Conservation (phyloP, 495 filamentous ascomycete genomes). For the Pseudevernia furfuracea region DNA sequence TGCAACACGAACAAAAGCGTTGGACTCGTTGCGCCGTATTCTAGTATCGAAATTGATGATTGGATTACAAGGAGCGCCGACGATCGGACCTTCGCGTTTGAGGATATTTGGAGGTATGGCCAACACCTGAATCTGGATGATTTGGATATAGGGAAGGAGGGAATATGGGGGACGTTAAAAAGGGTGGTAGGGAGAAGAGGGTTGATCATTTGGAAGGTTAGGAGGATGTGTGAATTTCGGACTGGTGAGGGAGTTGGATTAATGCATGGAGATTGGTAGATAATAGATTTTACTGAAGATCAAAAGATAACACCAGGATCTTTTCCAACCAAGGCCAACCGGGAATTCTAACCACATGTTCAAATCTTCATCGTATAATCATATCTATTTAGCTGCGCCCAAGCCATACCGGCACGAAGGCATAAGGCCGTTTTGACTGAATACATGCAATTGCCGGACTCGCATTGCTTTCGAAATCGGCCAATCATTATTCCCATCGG, state of each 20-base stretch:
- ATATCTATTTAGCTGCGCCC: neutral
- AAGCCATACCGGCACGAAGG: neutral
- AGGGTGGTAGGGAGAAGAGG: conserved; percentile 76
- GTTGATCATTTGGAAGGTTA: conserved; percentile 68
- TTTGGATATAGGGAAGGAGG: conserved; percentile 80
- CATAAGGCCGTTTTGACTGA: neutral
- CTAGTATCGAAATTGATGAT: conserved; percentile 22
- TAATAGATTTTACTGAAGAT: neutral
- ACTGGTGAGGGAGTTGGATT: neutral
- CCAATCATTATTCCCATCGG: neutral
- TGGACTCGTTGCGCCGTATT: conserved; percentile 24
- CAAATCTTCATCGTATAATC: neutral
- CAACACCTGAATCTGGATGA: conserved; percentile 87
- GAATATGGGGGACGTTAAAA: conserved; percentile 62
- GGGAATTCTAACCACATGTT: neutral
- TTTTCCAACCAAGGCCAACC: neutral
- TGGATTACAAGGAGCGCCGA: conserved; percentile 11
- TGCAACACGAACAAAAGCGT: conserved; percentile 10
- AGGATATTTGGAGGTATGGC: conserved; percentile 56
- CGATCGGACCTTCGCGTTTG: conserved; percentile 10
- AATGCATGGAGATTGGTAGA: conserved; percentile 6
- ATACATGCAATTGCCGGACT: neutral
- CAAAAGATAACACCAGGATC: neutral
- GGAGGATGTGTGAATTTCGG: conserved; percentile 25
- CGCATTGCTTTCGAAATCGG: neutral